Conservation (phyloP, 345 rosid genomes). For the Citrus glauca region DNA sequence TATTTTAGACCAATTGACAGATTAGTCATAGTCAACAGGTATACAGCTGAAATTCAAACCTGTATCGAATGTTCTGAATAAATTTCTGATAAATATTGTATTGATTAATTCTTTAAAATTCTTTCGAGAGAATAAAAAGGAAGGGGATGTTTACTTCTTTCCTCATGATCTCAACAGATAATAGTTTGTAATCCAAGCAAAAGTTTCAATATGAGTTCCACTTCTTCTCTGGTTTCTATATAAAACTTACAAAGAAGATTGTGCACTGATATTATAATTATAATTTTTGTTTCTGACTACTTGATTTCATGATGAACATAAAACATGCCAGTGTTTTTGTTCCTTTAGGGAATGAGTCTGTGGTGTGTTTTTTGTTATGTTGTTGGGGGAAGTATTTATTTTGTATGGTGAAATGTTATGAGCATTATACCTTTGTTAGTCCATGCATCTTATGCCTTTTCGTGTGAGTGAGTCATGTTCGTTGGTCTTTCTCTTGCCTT, state of each 20-base stretch:
- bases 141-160: neutral
- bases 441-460: neutral
- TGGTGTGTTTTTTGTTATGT: neutral
- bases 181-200: neutral
- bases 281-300: neutral
- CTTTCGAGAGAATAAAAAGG: neutral
- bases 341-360: too few relatives aligned
- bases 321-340: neutral
- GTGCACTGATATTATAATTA: neutral
- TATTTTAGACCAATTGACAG: neutral
- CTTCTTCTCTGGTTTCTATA: neutral
- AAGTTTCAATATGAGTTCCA: neutral
- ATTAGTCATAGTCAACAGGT: conserved; percentile 9
- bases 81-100: neutral
- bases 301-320: neutral
- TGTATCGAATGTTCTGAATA: conserved; percentile 8
- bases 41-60: conserved; percentile 12
- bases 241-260: neutral
- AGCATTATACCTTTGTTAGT: too few relatives aligned
- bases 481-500: neutral
- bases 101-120: conserved; percentile 22
- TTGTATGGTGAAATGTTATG: neutral
- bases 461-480: neutral
- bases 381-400: neutral
- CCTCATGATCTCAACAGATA: neutral